Base-by-base conservation (phyloP, 140 eudicot genomes). In the Oenanthe javanica region DNA sequence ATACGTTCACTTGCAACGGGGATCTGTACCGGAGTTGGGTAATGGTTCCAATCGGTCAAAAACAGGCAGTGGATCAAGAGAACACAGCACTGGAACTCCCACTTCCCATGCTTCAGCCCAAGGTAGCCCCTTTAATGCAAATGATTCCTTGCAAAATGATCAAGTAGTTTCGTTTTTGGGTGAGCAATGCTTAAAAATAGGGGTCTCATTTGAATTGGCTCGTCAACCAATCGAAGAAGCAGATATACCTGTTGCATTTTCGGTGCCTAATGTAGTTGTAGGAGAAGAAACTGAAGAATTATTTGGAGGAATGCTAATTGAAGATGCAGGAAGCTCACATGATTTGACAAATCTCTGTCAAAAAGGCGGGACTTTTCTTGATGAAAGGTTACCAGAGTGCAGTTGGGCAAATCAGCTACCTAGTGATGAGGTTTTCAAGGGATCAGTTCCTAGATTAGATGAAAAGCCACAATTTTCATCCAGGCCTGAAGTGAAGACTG, bases 261-360 rank as follows among this genome's bases (percentile, higher is more conserved):
- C 81, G 6, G 66, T 86, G 79, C 72, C 84, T 10, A 82, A 88
- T 49, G 80, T 84, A 14, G 81, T 86, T 75, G 61, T 84, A 40
- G 49, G 89, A 27, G 75, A 85, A 79, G 90, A 86, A 84, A 82
- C 87, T 13, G 82, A 91, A 79, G 92, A 87, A 77, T 89, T 92
- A 21, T 88, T 87, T 38, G 83, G 94, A 52, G 94, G 87, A 79
- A 86, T 90, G 91, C 86, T 89, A 25, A 69, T 90, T 7, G 98
- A 92, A 84, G 98, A 92, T 84, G 97, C 96, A 18, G 97, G 96
- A 83, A 94, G 98, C 84, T 94, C 97, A 50, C 97, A 94, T 61
- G 95, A 92, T 88, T 77, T 95, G 49, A 81, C 83, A 52, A 89
- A 92, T 73, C 87, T 95, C 49, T 92, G 99, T 61, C 87, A 91